Percentiles rank a stretch among this genome's conserved stretches.
Evolutionary conservation across 1,284 basidiomycete genomes (phyloP).

Genomic region (Heterobasidion annosum): DNA sequence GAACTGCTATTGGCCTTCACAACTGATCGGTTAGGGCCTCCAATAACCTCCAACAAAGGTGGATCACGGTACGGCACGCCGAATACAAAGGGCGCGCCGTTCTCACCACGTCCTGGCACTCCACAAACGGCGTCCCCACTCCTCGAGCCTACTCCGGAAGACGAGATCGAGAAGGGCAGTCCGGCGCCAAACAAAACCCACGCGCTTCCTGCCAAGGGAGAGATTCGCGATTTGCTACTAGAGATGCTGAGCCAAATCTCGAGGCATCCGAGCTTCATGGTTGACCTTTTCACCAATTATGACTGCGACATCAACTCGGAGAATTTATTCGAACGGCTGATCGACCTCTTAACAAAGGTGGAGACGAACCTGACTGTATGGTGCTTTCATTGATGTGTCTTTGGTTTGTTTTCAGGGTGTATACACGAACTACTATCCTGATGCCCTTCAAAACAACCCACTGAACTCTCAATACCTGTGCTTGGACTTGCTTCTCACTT

Average conservation of each 20-base stretch:
- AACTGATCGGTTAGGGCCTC: conserved; percentile 79
- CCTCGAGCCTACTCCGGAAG: conserved; percentile 31
- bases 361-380: conserved; percentile 1
- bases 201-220: conserved; percentile 75
- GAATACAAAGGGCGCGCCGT: conserved; percentile 15
- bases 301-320: conserved; percentile 97
- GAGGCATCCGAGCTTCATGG: conserved; percentile 82
- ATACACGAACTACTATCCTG: conserved; percentile 54
- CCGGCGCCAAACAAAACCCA: conserved; percentile 46
- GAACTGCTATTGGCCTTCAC: conserved; percentile 93
- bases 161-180: conserved; percentile 41
- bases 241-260: conserved; percentile 84
- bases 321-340: conserved; percentile 89
- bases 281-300: conserved; percentile 93
- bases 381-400: neutral
- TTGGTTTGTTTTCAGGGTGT: conserved; percentile 47
- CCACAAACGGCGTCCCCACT: conserved; percentile 36
- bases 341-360: conserved; percentile 85
- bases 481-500: conserved; percentile 81
- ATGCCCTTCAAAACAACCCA: conserved; percentile 62
- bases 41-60: conserved; percentile 20
- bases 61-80: conserved; percentile 13
- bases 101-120: conserved; percentile 51
- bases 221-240: conserved; percentile 85
- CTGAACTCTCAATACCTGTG: conserved; percentile 81